A percentile compares a stretch with the other conserved stretches of the same genome.
These are phyloP conservation scores for Leishmania guyanensis DNA, from an alignment of 208 protist species.

Conservation along the genomic window DNA sequence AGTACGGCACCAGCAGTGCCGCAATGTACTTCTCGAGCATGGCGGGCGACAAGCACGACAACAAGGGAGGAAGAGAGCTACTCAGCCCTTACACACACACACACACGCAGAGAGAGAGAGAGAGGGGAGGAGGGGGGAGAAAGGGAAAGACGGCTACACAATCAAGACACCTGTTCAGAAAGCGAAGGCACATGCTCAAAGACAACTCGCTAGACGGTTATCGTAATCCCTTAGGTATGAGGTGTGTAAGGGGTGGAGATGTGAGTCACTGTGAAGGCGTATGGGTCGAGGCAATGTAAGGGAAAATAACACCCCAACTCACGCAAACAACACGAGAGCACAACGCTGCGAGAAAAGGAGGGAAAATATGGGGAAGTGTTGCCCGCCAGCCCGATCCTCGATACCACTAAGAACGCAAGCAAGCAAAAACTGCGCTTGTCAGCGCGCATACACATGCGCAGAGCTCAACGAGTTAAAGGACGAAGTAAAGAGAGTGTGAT, in stretches of 20 bases:
- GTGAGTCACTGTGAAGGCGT: too few relatives aligned
- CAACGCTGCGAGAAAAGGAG: background rate
- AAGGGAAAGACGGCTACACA: background rate
- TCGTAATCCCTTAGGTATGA: too few relatives aligned
- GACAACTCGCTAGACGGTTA: too few relatives aligned
- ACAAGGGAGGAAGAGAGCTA: background rate
- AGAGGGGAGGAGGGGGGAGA: background rate
- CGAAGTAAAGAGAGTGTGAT: background rate
- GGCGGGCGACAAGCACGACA: background rate
- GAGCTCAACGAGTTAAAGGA: background rate
- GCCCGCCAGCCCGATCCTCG: too few relatives aligned
- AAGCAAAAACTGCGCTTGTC: too few relatives aligned
- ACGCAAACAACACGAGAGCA: background rate
- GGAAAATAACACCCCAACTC: too few relatives aligned
- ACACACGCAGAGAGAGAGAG: slow-evolving; percentile 6
- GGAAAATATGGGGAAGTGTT: background rate
- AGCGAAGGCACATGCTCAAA: too few relatives aligned
- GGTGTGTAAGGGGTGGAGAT: too few relatives aligned
- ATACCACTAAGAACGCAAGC: too few relatives aligned
- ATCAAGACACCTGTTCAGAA: too few relatives aligned
- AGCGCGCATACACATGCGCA: background rate
- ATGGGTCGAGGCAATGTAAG: background rate
- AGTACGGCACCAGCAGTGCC: slow-evolving; percentile 82
- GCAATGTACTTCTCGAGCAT: slow-evolving; percentile 90
- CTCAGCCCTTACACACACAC: background rate